Conservation (phyloP, 2,329 filamentous ascomycete genomes). For the Lasiodiplodia citricola region DNA sequence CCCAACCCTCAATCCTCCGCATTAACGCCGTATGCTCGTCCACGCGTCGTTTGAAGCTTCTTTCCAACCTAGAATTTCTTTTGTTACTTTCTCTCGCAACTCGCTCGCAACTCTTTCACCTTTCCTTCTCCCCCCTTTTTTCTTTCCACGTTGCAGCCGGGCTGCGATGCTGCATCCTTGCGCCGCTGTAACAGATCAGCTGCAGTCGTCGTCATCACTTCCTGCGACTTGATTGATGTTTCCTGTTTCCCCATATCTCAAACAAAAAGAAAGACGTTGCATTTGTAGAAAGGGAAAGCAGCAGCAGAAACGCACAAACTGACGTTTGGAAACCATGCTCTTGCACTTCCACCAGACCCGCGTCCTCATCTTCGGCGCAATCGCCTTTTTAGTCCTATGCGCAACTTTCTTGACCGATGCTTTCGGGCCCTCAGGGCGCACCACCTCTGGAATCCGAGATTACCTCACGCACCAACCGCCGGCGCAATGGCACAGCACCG, state of each 20-base stretch:
- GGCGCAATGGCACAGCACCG: slow-evolving; percentile 1
- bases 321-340: not conserved
- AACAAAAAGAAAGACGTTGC: not conserved
- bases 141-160: not conserved
- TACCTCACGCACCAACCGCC: not conserved
- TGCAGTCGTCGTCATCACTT: not conserved
- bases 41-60: not conserved
- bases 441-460: not conserved
- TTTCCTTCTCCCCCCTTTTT: not conserved
- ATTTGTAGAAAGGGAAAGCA: not conserved
- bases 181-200: slow-evolving; percentile 3
- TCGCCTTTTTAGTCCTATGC: slow-evolving; percentile 11
- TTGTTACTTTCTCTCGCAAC: not conserved
- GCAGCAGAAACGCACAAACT: not conserved
- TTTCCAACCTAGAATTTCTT: not conserved
- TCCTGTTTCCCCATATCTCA: not conserved
- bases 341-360: slow-evolving; percentile 18
- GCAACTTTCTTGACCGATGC: not conserved
- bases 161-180: not conserved
- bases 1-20: not conserved
- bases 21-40: not conserved
- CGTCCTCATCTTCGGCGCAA: slow-evolving; percentile 7
- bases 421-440: not conserved
- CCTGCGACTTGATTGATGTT: not conserved
- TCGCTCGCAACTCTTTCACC: not conserved